These are phyloP conservation scores for Jamesozyma spencerorum DNA, from an alignment of 805 yeast species.

Conservation along the genomic window DNA sequence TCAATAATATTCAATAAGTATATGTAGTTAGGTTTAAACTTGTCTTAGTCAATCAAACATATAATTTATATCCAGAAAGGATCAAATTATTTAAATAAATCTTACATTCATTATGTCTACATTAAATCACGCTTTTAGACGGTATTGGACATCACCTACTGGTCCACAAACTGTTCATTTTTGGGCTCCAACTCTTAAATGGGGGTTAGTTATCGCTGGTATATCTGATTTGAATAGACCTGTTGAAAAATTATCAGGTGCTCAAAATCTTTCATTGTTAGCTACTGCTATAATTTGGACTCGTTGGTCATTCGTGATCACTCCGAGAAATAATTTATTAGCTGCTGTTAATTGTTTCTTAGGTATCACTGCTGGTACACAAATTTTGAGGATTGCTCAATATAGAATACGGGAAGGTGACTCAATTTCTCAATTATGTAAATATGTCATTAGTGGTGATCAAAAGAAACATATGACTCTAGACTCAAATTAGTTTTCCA, in stretches of 20 bases:
- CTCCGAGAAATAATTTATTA: constrained; percentile 75
- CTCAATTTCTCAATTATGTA: constrained; percentile 41
- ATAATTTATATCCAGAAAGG: no score
- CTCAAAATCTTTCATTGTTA: constrained; percentile 56
- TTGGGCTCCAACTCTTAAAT: constrained; percentile 78
- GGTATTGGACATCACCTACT: constrained; percentile 76
- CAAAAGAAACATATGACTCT: background rate
- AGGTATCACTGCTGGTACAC: constrained; percentile 84
- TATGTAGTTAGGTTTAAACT: no score
- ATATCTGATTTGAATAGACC: constrained; percentile 81
- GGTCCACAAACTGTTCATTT: constrained; percentile 96
- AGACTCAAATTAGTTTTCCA: no score
- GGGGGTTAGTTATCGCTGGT: constrained; percentile 95
- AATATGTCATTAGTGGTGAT: constrained; percentile 49
- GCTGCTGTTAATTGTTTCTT: constrained; percentile 93
- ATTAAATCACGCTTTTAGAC: constrained; percentile 38
- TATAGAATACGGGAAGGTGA: constrained; percentile 66
- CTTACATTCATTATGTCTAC: constrained; percentile 11
- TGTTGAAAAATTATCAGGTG: constrained; percentile 84
- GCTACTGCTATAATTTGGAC: constrained; percentile 97
- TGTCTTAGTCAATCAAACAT: no score
- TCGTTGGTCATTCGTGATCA: constrained; percentile 92
- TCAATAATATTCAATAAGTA: no score
- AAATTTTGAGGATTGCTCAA: constrained; percentile 59
- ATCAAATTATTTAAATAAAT: no score